phyloP scores from a whole-genome alignment of 208 protist genomes.

The Blastocrithidia nonstop region DNA sequence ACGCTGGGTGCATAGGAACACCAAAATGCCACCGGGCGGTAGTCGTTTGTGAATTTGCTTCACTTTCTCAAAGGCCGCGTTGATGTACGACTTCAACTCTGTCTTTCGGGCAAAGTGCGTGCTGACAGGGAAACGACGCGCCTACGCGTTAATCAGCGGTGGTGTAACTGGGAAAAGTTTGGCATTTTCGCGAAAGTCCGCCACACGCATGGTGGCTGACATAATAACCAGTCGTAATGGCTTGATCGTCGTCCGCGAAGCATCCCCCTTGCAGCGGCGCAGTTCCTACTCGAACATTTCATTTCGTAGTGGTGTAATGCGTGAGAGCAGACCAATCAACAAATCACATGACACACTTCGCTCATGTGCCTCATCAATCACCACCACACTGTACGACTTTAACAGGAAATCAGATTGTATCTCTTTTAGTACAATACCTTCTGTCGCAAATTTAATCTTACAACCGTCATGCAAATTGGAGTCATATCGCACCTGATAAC shows the following conservation, averaged over 20 bases:
- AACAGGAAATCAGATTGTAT: slow-evolving; percentile 93
- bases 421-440: slow-evolving; percentile 98
- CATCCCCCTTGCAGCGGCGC: slow-evolving; percentile 21
- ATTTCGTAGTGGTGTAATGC: slow-evolving; percentile 92
- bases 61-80: slow-evolving; percentile 90
- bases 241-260: slow-evolving; percentile 38
- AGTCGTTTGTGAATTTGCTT: slow-evolving; percentile 94
- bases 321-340: slow-evolving; percentile 96
- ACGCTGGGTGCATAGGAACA: slow-evolving; percentile 94
- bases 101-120: slow-evolving; percentile 94
- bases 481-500: slow-evolving; percentile 97
- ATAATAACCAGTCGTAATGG: slow-evolving; percentile 86
- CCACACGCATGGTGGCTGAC: slow-evolving; percentile 87
- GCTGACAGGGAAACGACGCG: slow-evolving; percentile 93
- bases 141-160: slow-evolving; percentile 90
- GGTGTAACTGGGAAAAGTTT: slow-evolving; percentile 90
- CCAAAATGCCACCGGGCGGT: slow-evolving; percentile 94
- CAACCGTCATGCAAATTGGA: slow-evolving; percentile 89
- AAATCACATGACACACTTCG: slow-evolving; percentile 92
- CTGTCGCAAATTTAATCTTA: slow-evolving; percentile 95
- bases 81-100: slow-evolving; percentile 87
- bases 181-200: slow-evolving; percentile 89
- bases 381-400: slow-evolving; percentile 92
- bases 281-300: slow-evolving; percentile 73
- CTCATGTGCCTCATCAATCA: slow-evolving; percentile 98